Evolutionary conservation across 768 basidiomycete genomes (phyloP), one percentile per base, ranked within the genome.

Genomic region (Podaxis sp.): DNA sequence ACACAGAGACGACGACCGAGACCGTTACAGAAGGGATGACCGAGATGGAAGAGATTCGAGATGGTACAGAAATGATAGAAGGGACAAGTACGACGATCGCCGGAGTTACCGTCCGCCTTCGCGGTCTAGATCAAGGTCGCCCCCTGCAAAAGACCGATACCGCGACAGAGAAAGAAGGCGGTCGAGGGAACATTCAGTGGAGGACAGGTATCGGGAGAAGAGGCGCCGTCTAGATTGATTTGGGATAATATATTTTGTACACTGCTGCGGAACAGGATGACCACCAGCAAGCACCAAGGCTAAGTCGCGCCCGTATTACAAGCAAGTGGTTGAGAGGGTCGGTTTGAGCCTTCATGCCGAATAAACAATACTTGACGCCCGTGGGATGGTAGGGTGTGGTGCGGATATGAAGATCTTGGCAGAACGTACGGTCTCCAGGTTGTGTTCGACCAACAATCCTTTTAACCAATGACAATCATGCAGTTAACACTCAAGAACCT

Each of bases 361-460:
- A 56, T 3, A 74, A 76, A 2, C 33, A 33, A 33, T 9, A 33
- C 52, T 70, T 11, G 12, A 87, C 0, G 76, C 80, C 4, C 75
- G 74, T 58, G 74, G 72, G 66, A 67, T 3, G 27, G 83, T 69
- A 46, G 57, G 7, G 40, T 60, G 37, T 27, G 47, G 12, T 27
- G 47, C n/a, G 7, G 5, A 29, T 38, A 13, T 57, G 37, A 46
- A 63, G 36, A 24, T 49, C 15, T 53, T 60, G 2, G 43, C 29
- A 59, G 33, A 27, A 47, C 49, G 6, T 33, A 24, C 27, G 6
- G 43, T 38, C 13, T 12, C 33, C 63, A 89, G 88, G 91, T 69
- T 93, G 91, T 71, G 79, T 90, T 59, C 88, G 86, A 80, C 73
- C 85, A 4, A 90, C 88, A 0, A 69, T 91, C 15, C 93, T 69